Evolutionary conservation across 1,139 yeast species (phyloP).

Genomic region (Kodamaea sp.): DNA sequence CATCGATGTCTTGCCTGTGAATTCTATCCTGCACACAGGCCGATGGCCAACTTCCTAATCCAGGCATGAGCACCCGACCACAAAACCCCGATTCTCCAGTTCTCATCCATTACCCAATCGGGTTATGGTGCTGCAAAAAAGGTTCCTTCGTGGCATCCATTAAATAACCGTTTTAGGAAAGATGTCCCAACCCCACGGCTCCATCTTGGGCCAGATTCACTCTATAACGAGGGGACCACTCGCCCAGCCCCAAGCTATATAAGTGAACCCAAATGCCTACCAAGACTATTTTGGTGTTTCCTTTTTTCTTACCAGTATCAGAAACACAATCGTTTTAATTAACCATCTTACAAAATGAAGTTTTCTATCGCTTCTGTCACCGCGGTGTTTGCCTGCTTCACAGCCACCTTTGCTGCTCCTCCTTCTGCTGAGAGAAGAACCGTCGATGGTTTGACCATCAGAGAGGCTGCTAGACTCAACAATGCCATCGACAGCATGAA

Average conservation of each 20-base stretch:
- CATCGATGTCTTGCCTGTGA: no score
- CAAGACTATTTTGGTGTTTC: background rate
- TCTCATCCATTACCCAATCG: constrained; percentile 7
- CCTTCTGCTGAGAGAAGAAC: constrained; percentile 13
- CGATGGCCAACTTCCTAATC: no score
- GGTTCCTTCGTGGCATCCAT: constrained; percentile 2
- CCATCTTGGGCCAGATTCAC: no score
- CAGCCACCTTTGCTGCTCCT: constrained; percentile 33
- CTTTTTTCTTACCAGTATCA: constrained; percentile 4
- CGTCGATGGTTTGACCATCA: constrained; percentile 27
- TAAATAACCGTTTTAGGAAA: constrained; percentile 13
- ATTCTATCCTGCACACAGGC: no score
- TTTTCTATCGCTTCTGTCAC: constrained; percentile 32
- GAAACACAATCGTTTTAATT: constrained; percentile 7
- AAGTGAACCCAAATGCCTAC: background rate
- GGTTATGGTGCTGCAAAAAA: constrained; percentile 10
- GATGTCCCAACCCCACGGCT: no score
- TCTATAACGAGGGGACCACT: background rate
- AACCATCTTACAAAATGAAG: constrained; percentile 25
- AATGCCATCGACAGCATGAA: constrained; percentile 33
- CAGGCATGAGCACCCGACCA: no score
- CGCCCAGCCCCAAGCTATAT: background rate
- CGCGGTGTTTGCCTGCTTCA: constrained; percentile 33
- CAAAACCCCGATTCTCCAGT: no score
- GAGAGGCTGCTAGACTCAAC: constrained; percentile 32